phyloP scores from a whole-genome alignment of 2,329 filamentous ascomycete species.

The Fusarium setosum region DNA sequence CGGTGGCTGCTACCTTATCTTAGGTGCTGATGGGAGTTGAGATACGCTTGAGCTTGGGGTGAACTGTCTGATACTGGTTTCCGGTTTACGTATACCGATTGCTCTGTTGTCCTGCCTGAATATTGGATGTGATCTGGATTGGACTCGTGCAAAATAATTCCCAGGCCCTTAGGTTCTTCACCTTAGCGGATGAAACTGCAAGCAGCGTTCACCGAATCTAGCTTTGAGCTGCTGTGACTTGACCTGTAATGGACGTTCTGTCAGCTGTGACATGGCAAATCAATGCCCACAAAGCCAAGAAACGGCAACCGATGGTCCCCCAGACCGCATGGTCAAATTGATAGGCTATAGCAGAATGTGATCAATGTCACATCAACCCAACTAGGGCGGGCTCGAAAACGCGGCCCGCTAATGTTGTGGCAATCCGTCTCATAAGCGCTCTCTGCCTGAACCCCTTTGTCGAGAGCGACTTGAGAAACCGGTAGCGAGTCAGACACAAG shows the following conservation, averaged over 20 bases:
- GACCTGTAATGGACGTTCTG: slow-evolving; percentile 4
- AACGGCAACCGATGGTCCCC: background rate
- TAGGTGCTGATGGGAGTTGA: background rate
- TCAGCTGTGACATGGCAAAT: slow-evolving; percentile 23
- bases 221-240: slow-evolving; percentile 19
- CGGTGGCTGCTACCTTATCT: no score
- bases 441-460: background rate
- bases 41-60: no score
- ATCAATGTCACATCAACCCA: slow-evolving; percentile 14
- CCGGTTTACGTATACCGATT: no score
- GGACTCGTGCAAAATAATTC: no score
- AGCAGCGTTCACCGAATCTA: no score
- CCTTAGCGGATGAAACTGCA: no score
- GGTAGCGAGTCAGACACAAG: slow-evolving; percentile 8
- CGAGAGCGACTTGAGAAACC: background rate
- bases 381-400: slow-evolving; percentile 5
- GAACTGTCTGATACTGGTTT: no score
- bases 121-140: no score
- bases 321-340: background rate
- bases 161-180: no score
- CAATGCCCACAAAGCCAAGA: slow-evolving; percentile 13
- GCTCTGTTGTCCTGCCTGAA: no score
- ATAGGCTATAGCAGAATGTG: background rate
- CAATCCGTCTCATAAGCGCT: slow-evolving; percentile 22
- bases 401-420: slow-evolving; percentile 8